Percentiles rank a stretch among this genome's conserved stretches.
phyloP scores from a whole-genome alignment of 163 green algal genomes.

The Scenedesmus sp. region DNA sequence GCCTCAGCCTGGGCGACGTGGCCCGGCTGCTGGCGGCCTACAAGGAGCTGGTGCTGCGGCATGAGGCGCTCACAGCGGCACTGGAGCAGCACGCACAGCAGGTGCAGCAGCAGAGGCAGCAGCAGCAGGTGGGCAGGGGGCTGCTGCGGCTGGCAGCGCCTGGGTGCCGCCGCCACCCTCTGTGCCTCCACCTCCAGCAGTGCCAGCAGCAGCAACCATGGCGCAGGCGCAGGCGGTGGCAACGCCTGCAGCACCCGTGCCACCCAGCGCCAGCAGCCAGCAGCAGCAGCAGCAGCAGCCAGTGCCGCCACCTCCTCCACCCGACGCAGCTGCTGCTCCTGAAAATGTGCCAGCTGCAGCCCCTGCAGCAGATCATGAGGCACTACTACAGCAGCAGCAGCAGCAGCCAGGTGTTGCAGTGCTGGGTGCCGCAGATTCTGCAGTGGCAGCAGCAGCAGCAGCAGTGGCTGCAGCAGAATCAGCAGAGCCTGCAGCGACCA shows the following conservation, averaged over 20 bases:
- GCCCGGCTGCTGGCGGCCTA: conserved; percentile 85
- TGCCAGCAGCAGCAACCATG: background rate
- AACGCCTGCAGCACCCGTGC: background rate
- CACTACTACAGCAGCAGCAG: background rate
- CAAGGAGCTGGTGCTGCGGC: conserved; percentile 94
- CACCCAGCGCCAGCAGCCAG: background rate
- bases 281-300: conserved; percentile 16
- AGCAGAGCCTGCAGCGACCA: background rate
- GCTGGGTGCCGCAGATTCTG: background rate
- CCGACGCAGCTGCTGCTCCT: background rate
- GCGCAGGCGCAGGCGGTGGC: background rate
- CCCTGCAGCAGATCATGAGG: background rate
- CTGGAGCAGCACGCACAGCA: conserved; percentile 29
- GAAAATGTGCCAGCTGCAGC: background rate
- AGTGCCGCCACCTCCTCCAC: too few species aligned
- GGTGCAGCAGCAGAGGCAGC: conserved; percentile 5
- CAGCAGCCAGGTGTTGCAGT: background rate
- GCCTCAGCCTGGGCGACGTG: conserved; percentile 85
- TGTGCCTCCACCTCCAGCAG: conserved; percentile 15
- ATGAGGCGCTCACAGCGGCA: conserved; percentile 72
- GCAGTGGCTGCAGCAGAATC: background rate
- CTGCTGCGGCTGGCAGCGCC: background rate
- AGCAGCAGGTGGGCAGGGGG: conserved; percentile 11
- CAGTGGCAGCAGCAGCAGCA: background rate
- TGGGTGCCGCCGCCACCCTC: background rate